Base-by-base conservation (phyloP, 2,329 filamentous ascomycete genomes). In the Aureobasidium subglaciale region DNA sequence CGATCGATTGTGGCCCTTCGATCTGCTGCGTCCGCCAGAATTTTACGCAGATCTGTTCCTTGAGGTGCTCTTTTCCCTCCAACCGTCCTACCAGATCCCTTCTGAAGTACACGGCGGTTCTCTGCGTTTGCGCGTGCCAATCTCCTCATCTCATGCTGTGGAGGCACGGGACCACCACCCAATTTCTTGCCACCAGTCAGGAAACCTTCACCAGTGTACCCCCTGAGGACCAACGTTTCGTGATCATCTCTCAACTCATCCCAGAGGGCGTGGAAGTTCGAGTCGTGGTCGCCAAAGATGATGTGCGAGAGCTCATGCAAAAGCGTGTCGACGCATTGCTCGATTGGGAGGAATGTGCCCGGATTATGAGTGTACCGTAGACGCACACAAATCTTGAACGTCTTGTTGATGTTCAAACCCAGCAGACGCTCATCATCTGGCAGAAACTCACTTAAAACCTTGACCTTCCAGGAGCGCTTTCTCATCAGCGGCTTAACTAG, bases 401-500 rank as follows among this genome's bases (percentile, higher is more conserved):
- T 90, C 16, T 72, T 72, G 65, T 92, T 88, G 63, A 87, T 77
- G 64, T 97, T 96, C 24, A 96, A 73, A 16, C 87, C 91, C 37
- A 95, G 73, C 1, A 96, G 75, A 61, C 87, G 87, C 29, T 75
- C 71, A 63, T 93, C 79, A 11, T 82, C 76, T 1, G 92, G 92
- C 58, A 88, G 87, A 71, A 97, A 96, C 68, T 97, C 92, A 46
- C 85, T 83, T 15, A 97, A 78, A 45, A 87, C 82, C 25, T 80
- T 78, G 30, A 97, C 88, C 59, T 77, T 85, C 88, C 90, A 97
- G 55, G 79, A 79, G 40, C 88, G 83, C 45, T 89, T 89, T 61
- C 90, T 81, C 91, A 97, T 97, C 60, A 97, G 88, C 16, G 92
- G 92, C 69, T 96, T 96, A 59, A 96, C 91, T 56, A 95, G 73